Evolutionary conservation across 768 basidiomycete species (phyloP), one percentile per base, ranked within the genome.

Genomic region (Pleurotus tuoliensis): DNA sequence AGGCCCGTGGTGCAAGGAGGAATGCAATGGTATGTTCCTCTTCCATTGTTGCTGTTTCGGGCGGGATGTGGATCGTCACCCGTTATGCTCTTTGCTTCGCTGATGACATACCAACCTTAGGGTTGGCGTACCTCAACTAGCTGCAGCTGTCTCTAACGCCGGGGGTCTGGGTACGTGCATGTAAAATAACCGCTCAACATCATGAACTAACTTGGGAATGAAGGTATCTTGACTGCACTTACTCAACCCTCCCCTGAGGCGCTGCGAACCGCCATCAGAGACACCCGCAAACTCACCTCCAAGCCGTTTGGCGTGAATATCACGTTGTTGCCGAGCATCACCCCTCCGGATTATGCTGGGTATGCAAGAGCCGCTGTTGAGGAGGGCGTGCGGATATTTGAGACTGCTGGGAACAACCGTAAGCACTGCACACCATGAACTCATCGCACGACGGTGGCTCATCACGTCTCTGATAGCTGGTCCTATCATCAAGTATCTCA

Each of bases 381-480:
- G 59, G 94, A 95, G 66, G 92, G 92, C 5, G 81, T 96, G n/a
- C 77, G 69, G 64, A 86, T 96, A 43, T 92, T 94, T 65, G 94
- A 97, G 76, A 97, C 94, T 0, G 94, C 94, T 2, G 95, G 94
- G 5, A 92, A 90, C 63, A 94, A 88, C 63, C 91, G 92, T 92
- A 63, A 61, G 88, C 65, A 88, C 63, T 91, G 92, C 92, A 63
- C 61, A 88, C 65, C 13, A 25, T 38, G 7, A 25, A 16, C 8
- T 8, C 37, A 15, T n/a, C 18, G 15, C n/a, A 46, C 5, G n/a
- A 34, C 9, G 11, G 3, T 40, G 25, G 47, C 4, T 37, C 16
- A 27, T 24, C 30, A 37, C 34, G 58, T 38, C n/a, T 8, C 47
- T 47, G 53, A 8, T 61, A 93, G 92, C 92, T 38, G 88, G 84